Conservation (phyloP, 2,329 filamentous ascomycete species). For the Epichloe elymi region DNA sequence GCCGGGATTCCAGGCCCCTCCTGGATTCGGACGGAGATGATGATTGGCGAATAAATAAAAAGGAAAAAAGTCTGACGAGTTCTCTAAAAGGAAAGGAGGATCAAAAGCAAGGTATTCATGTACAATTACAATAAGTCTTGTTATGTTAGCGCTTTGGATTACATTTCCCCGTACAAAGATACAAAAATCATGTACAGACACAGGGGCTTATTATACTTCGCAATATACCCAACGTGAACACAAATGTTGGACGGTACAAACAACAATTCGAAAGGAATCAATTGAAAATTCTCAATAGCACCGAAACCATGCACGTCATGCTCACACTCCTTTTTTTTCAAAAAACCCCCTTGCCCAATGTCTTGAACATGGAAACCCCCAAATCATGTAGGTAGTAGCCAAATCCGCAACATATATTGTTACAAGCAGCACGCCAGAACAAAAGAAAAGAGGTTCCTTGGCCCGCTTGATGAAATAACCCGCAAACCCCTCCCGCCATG, state of each 20-base stretch:
- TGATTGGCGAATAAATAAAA: background rate
- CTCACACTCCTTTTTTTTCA: background rate
- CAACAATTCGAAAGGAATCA: no score
- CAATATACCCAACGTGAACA: no score
- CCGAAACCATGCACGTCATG: background rate
- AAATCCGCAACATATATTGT: no score
- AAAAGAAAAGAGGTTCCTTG: no score
- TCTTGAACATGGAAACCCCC: background rate
- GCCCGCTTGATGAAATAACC: background rate
- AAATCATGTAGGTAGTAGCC: background rate
- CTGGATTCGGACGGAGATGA: slow-evolving; percentile 25
- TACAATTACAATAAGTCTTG: background rate
- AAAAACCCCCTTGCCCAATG: background rate
- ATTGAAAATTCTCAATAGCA: background rate
- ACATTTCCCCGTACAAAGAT: background rate
- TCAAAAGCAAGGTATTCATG: background rate
- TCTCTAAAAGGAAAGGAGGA: background rate
- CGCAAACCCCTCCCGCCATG: slow-evolving; percentile 1
- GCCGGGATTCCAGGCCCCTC: slow-evolving; percentile 33
- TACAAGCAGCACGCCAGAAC: no score
- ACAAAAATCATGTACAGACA: background rate
- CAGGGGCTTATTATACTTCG: no score
- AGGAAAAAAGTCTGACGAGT: background rate
- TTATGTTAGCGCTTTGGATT: background rate
- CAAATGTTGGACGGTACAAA: no score